Evolutionary conservation across 2,329 filamentous ascomycete species (phyloP), one percentile per base, ranked within the genome.

Genomic region (Fusarium nygamai): DNA sequence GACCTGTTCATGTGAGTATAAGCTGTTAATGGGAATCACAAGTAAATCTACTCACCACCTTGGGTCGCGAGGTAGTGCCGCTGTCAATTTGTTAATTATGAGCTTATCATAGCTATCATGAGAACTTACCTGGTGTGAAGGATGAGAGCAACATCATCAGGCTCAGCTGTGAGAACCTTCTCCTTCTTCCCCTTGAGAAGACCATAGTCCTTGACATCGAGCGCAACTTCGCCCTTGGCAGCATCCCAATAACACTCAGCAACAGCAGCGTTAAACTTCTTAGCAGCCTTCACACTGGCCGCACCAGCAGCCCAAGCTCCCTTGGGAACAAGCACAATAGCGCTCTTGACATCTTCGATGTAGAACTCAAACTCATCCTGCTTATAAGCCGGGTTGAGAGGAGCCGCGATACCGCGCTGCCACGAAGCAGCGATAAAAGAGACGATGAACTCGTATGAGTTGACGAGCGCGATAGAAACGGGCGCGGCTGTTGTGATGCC

Each of bases 341-440:
- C 92, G 10, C 94, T 96, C 80, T 92, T 93, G 77, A 97, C 87
- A 81, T 97, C 94, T 74, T 95, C 92, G 79, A 97, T 96, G 83
- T 96, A 97, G 84, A 97, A 97, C 82, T 96, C 94, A 81, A 96
- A 96, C 82, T 97, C 94, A 65, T 92, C 92, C 83, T 96, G 93
- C 85, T 95, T 97, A 86, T 97, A 97, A 50, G 92, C 92, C 46
- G 94, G 91, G 82, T 97, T 97, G 74, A 97, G 86, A n/a, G 94
- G 94, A 7, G 94, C 94, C 13, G 94, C 94, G 76, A 96, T 92
- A 36, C 88, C 93, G 78, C 94, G 89, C 85, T 96, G 94, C 90
- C 92, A 94, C n/a, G 93, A 90, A 24, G 91, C 89, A n/a, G 94
- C 94, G 50, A 97, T 88, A 84, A 97, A 97, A 5, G 94, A 91